These are phyloP conservation scores for Cardamine chenopodiifolia DNA, from an alignment of 345 rosid genomes.

Conservation along the genomic window DNA sequence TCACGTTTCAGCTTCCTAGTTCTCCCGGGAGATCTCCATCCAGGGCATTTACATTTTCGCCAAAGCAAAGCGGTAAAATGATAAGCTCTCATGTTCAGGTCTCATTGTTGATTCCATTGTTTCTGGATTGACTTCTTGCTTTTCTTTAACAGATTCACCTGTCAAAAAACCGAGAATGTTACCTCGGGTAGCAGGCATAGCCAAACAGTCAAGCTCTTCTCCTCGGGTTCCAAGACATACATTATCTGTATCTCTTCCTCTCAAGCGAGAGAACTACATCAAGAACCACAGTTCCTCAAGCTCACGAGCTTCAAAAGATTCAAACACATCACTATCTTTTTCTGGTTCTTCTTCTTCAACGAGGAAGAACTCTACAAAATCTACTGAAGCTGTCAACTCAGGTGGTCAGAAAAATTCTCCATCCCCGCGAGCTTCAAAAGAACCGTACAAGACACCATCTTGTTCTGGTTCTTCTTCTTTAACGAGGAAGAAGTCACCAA, in stretches of 20 bases:
- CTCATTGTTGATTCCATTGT: constrained; percentile 17
- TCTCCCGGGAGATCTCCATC: constrained; percentile 26
- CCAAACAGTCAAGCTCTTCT: constrained; percentile 24
- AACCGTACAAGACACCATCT: constrained; percentile 9
- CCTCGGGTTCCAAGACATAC: constrained; percentile 18
- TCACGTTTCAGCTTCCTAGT: constrained; percentile 37
- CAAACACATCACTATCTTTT: neutral
- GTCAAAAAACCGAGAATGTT: constrained; percentile 27
- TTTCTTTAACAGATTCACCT: constrained; percentile 22
- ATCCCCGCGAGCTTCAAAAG: constrained; percentile 22
- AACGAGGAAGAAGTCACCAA: constrained; percentile 22
- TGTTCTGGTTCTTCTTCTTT: constrained; percentile 12
- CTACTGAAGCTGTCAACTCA: constrained; percentile 14
- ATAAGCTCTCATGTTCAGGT: constrained; percentile 9
- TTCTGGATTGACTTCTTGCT: constrained; percentile 2
- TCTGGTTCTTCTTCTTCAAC: constrained; percentile 2
- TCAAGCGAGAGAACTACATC: constrained; percentile 19
- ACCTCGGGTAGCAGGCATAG: constrained; percentile 30
- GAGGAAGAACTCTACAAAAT: constrained; percentile 26
- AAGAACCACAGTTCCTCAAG: constrained; percentile 16
- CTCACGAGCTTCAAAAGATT: constrained; percentile 23
- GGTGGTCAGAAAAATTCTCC: constrained; percentile 11
- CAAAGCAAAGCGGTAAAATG: constrained; percentile 33
- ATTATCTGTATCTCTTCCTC: constrained; percentile 18
- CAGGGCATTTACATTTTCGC: neutral